Conservation (phyloP, 805 yeast species). For the Yamadazyma philogaea region DNA sequence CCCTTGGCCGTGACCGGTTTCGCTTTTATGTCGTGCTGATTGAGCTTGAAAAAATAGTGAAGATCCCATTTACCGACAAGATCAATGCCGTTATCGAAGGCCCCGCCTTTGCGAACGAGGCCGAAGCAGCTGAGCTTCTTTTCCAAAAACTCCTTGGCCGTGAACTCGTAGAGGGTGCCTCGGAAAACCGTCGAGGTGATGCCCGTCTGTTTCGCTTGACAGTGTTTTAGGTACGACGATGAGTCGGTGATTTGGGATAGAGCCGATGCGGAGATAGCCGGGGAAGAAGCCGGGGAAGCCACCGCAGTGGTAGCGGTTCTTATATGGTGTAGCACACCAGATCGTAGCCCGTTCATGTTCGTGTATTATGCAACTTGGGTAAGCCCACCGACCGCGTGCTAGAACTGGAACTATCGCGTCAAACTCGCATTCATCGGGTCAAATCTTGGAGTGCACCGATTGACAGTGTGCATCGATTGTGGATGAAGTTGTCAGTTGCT, state of each 20-base stretch:
- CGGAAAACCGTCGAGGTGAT: slow-evolving; percentile 43
- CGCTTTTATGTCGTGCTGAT: slow-evolving; percentile 8
- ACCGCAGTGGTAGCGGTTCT: neutral
- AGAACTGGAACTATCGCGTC: too few relatives aligned
- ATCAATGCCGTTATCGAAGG: slow-evolving; percentile 57
- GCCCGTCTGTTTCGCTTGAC: slow-evolving; percentile 20
- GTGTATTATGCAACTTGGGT: too few relatives aligned
- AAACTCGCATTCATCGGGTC: too few relatives aligned
- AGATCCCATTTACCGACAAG: slow-evolving; percentile 52
- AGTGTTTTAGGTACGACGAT: slow-evolving; percentile 24
- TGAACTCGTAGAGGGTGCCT: slow-evolving; percentile 56
- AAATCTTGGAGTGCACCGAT: too few relatives aligned
- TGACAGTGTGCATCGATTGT: too few relatives aligned
- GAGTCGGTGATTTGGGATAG: slow-evolving; percentile 6
- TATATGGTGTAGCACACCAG: neutral
- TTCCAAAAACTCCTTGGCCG: slow-evolving; percentile 39
- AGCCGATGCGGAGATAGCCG: neutral
- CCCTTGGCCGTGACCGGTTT: neutral
- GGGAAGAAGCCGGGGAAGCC: neutral
- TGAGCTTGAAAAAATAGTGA: slow-evolving; percentile 18
- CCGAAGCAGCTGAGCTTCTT: slow-evolving; percentile 33
- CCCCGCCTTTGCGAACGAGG: slow-evolving; percentile 50
- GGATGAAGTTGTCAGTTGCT: neutral
- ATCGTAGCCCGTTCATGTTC: neutral
- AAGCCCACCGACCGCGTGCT: neutral